Evolutionary conservation across 1,139 yeast genomes (phyloP).

Genomic region (Casaregolazyma lundiana): DNA sequence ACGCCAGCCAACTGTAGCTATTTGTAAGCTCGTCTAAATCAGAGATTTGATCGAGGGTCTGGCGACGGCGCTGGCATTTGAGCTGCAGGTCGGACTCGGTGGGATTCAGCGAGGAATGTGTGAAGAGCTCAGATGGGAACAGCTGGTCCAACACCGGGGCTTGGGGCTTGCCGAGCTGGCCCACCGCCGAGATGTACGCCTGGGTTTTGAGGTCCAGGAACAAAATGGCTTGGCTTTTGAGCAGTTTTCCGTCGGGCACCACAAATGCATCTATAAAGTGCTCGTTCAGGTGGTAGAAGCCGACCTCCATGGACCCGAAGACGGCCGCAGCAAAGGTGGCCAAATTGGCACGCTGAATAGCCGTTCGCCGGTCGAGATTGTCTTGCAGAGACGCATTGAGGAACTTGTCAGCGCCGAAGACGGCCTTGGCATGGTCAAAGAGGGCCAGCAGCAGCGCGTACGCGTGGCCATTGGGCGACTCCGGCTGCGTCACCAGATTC

Average conservation of each 20-base stretch:
- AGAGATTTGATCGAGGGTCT: constrained; percentile 48
- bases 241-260: constrained; percentile 48
- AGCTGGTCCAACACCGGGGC: constrained; percentile 70
- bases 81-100: constrained; percentile 67
- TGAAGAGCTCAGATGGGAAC: constrained; percentile 47
- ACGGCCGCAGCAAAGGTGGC: constrained; percentile 85
- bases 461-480: constrained; percentile 67
- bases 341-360: constrained; percentile 76
- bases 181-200: constrained; percentile 85
- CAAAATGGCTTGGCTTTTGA: constrained; percentile 75
- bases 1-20: constrained; percentile 70
- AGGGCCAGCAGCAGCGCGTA: constrained; percentile 67
- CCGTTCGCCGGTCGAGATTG: constrained; percentile 29
- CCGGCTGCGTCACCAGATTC: constrained; percentile 67
- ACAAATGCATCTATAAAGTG: constrained; percentile 75
- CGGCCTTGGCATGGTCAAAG: constrained; percentile 52
- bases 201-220: constrained; percentile 89
- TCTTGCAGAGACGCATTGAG: constrained; percentile 8
- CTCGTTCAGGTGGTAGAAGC: constrained; percentile 80
- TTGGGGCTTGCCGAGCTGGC: constrained; percentile 63
- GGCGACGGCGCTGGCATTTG: constrained; percentile 66
- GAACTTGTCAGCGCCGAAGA: constrained; percentile 21
- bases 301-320: constrained; percentile 77
- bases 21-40: constrained; percentile 49
- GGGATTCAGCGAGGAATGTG: constrained; percentile 42